Conservation (phyloP, 1,139 yeast species). For the Zygoascus hellenicus region DNA sequence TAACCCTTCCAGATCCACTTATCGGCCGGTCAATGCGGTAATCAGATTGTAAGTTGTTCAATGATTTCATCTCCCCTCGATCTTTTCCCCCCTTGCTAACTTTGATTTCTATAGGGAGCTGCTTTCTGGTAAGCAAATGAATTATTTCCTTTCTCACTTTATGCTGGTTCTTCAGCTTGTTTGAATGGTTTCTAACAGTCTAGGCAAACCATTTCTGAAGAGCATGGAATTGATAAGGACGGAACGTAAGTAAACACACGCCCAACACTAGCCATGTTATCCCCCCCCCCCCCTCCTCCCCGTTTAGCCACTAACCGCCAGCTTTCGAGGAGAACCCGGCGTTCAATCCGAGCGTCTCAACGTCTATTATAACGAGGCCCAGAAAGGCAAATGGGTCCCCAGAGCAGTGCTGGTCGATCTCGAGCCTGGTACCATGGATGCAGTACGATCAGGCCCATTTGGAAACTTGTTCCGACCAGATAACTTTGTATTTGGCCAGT, state of each 20-base stretch:
- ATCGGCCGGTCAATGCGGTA: constrained; percentile 99
- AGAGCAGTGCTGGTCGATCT: constrained; percentile 88
- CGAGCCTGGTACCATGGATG: constrained; percentile 90
- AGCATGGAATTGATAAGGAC: constrained; percentile 84
- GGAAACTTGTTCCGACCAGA: constrained; percentile 90
- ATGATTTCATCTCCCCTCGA: background rate
- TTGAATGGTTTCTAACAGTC: constrained; percentile 34
- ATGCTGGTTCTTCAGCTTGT: too few species aligned
- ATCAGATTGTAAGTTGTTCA: constrained; percentile 70
- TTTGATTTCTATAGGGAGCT: constrained; percentile 57
- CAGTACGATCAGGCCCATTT: constrained; percentile 67
- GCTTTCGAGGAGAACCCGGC: constrained; percentile 30
- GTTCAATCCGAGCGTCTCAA: constrained; percentile 43
- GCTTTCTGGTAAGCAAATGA: constrained; percentile 59
- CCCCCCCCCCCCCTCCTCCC: background rate
- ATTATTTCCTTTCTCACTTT: background rate
- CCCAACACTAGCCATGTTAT: constrained; percentile 4
- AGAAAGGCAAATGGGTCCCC: constrained; percentile 79
- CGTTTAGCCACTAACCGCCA: background rate
- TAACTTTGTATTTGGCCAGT: constrained; percentile 80
- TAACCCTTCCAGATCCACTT: constrained; percentile 63
- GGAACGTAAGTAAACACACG: constrained; percentile 39
- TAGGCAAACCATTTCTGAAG: constrained; percentile 84
- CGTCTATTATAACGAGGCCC: constrained; percentile 53
- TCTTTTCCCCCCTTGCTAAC: background rate